Base-by-base conservation (phyloP, 805 yeast species). In the Candida incommunis region DNA sequence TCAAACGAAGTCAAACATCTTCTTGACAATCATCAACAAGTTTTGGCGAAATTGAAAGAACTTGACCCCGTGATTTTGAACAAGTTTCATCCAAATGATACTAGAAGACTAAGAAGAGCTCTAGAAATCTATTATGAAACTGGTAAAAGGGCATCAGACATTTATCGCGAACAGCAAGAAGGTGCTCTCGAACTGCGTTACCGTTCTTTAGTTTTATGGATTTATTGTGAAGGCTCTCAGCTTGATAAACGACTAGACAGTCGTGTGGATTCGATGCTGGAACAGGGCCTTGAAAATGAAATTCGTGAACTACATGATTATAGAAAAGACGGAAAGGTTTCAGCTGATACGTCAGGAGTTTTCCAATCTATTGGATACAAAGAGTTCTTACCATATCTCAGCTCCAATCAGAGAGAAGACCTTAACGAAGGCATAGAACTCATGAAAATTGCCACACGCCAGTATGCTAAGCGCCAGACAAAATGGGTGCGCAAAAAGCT, bases 341-440 rank as follows among this genome's bases (percentile, higher is more conserved):
- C n/a, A 60, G 3, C 58, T 54, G 21, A 76, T 81, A 7, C 81
- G 82, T 45, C 67, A 72, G 97, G 97, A 2, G 72, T 90, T 0
- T 87, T 87, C 87, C 97, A 92, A 63, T 95, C 84, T 1, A 84
- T 90, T 55, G 97, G 97, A 1, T 92, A 84, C 62, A 84, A 85
- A 22, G 58, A 59, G 45, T 53, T 54, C 45, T 49, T 59, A 24
- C 57, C 60, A 4, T 60, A 50, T 22, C 25, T 55, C 5, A 20
- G 41, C 7, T 48, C 49, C 16, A 53, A 55, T 2, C 47, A 58
- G 4, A 59, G 54, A 0, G 47, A 50, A 0, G 50, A 49, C 51
- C 15, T 70, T 72, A 44, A 57, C 3, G 66, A 63, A 2, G 76
- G 90, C 7, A 64, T 80, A 2, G 81, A 75, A 11, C 68, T 75